Evolutionary conservation across 2,329 filamentous ascomycete genomes (phyloP).

Genomic region (Clarireedia sp.): DNA sequence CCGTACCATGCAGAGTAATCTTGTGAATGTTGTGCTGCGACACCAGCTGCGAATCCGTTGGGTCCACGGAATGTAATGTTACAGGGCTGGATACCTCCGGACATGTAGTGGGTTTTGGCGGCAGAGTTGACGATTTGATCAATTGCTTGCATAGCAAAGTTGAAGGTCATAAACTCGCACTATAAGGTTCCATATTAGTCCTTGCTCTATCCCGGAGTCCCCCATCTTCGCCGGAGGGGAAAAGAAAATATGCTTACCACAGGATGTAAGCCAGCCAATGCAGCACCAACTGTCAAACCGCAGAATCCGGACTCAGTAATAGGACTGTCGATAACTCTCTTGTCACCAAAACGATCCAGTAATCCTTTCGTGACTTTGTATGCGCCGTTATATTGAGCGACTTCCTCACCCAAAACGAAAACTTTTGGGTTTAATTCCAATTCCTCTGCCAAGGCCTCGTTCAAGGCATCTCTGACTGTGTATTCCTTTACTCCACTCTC

Average conservation of each 20-base stretch:
- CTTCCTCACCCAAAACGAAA: slow-evolving; percentile 94
- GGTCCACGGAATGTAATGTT: slow-evolving; percentile 99
- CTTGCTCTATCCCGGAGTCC: not conserved
- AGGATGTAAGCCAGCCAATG: slow-evolving; percentile 87
- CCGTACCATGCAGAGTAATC: slow-evolving; percentile 99
- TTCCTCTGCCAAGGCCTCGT: slow-evolving; percentile 96
- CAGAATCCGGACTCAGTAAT: slow-evolving; percentile 96
- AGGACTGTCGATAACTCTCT: slow-evolving; percentile 94
- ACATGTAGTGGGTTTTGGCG: slow-evolving; percentile 99
- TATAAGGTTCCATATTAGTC: slow-evolving; percentile 31
- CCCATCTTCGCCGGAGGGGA: not conserved
- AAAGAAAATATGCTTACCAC: slow-evolving; percentile 56
- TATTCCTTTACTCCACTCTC: slow-evolving; percentile 70
- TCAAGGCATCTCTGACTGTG: slow-evolving; percentile 93
- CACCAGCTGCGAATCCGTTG: slow-evolving; percentile 95
- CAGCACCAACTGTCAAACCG: slow-evolving; percentile 89
- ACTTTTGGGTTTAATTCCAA: slow-evolving; percentile 91
- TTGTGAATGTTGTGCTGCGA: slow-evolving; percentile 96
- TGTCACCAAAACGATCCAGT: slow-evolving; percentile 92
- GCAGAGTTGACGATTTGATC: slow-evolving; percentile 99
- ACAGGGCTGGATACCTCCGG: slow-evolving; percentile 96
- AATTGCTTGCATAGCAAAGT: slow-evolving; percentile 99
- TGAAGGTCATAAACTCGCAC: slow-evolving; percentile 99
- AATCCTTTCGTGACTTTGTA: slow-evolving; percentile 99
- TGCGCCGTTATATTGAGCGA: slow-evolving; percentile 98